Conservation (phyloP, 164 flowering plant species). For the Umbilicus rupestris region DNA sequence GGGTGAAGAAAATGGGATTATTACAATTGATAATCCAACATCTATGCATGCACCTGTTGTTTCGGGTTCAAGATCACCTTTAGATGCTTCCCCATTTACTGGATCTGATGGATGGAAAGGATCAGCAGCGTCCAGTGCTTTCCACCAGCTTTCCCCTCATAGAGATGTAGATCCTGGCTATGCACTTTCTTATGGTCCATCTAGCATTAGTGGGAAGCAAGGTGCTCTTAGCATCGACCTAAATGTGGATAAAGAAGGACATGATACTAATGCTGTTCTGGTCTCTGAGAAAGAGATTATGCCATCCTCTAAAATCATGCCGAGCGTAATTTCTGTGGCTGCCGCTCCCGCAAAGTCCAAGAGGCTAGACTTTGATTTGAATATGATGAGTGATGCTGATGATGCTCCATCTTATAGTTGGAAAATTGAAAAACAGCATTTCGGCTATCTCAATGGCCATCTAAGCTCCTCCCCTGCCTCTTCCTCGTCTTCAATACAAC, state of each 20-base stretch:
- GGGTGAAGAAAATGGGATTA: neutral
- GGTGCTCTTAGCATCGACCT: neutral
- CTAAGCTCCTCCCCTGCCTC: neutral
- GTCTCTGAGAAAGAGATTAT: no score
- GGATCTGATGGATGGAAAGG: neutral
- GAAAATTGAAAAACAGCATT: neutral
- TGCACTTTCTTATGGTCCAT: neutral
- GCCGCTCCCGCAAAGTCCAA: neutral
- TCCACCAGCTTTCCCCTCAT: conserved; percentile 1
- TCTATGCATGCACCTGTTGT: neutral
- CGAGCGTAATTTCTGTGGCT: neutral
- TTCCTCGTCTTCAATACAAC: neutral
- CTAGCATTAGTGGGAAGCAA: neutral
- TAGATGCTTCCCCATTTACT: neutral
- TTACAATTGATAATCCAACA: neutral
- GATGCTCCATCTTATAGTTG: neutral
- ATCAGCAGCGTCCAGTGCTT: neutral
- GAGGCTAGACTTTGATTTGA: neutral
- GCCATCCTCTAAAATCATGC: no score
- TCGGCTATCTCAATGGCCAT: neutral
- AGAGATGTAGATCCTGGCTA: neutral
- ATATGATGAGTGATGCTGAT: neutral
- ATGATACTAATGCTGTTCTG: neutral
- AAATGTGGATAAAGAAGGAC: neutral
- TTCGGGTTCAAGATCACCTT: neutral